Base-by-base conservation (phyloP, 257 asterid genomes). In the Dorcoceras hygrometricum region DNA sequence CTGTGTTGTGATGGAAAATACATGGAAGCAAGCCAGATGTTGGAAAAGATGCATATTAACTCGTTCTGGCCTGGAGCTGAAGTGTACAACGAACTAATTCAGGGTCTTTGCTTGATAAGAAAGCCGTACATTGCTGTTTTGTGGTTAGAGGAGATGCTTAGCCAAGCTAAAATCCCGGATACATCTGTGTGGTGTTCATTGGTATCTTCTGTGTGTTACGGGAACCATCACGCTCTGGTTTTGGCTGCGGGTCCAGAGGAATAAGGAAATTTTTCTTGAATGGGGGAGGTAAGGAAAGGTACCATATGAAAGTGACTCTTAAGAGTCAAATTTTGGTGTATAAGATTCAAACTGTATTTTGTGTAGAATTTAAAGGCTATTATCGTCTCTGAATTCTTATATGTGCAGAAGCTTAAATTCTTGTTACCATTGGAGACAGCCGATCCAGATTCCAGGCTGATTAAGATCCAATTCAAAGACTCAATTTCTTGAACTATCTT, bases 81-180 rank as follows among this genome's bases (percentile, higher is more conserved):
- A 55, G 75, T 75, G 20, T 88, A 80, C 57, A 71, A 67, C 43
- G 74, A 81, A 67, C 54, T 90, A 26, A 85, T 93, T 19, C 68
- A 14, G 31, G 94, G 96, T 6, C 95, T 93, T 67, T 90, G 95
- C 78, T 65, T 57, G 27, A 73, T 63, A 27, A 86, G 88, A 9
- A 81, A 70, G 67, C 71, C 89, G 0, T 87, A 88, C 77, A 75
- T 63, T 76, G 99, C 94, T 53, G 76, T 82, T 60, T 24, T 88
- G 81, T 86, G 89, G 88, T 65, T 93, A 79, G 97, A 93, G 73
- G 97, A 93, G 89, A 89, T 93, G 95, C 76, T 85, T 60, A 84
- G 84, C 70, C 88, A 87, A 72, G 89, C 81, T 66, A 83, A 81
- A 71, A 25, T 75, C 26, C 98, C 98, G 18, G 78, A 83, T 24